Evolutionary conservation across 306 rosid genomes (phyloP), one percentile per base, ranked within the genome.

Genomic region (Dicorynia guianensis): DNA sequence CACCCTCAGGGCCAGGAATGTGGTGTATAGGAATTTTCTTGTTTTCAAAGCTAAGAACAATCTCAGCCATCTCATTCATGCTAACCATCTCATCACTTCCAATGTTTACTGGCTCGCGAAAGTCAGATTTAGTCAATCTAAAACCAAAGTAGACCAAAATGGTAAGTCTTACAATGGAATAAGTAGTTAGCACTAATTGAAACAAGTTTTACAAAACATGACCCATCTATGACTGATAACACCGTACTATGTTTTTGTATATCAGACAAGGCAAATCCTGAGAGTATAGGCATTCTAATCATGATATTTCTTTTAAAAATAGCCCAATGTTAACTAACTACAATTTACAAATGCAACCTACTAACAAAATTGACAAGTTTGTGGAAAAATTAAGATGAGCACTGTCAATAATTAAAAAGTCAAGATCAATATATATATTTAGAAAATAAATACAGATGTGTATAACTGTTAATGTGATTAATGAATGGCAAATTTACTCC

Each of bases 61-160:
- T 95, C 82, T 92, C 98, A 44, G 97, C 98, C 99, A 95, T 95
- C 71, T 92, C 99, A 78, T 95, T 92, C 99, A 95, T 95, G 96
- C 99, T 92, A 5, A 95, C 99, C 99, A 95, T 95, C 87, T 95
- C 99, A 46, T 95, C 97, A 36, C 99, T 95, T 83, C 99, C 99
- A 78, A 92, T 92, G 72, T 95, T 95, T 72, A 95, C 97, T 7
- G 99, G 97, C 83, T 95, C 99, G 1, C 92, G 87, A 82, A 95
- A 95, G 79, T 95, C 99, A 3, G 99, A 95, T 76, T 95, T 95
- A 0, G 99, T 95, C 96, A 95, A 89, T 75, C 99, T 95, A 50
- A 73, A 68, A 61, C 30, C 58, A 48, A 36, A 30, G 52, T 17
- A 30, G 44, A 54, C 14, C 46, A 17, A 19, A 13, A 36, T 11